These are phyloP conservation scores for Solanum pinnatisectum DNA, from an alignment of 257 asterid genomes.

Conservation along the genomic window DNA sequence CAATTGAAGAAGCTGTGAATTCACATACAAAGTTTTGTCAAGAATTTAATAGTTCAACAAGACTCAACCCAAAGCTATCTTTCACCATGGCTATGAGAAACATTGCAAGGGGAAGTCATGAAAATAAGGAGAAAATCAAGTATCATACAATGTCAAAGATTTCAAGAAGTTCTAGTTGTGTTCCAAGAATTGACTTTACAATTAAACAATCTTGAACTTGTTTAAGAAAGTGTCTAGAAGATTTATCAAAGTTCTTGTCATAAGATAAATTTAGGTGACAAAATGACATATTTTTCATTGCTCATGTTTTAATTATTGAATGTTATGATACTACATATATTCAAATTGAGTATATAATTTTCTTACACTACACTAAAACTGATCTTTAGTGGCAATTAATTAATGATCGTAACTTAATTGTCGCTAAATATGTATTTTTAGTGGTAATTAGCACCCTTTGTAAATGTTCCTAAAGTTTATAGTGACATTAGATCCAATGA, in stretches of 20 bases:
- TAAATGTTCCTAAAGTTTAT: too few relatives aligned
- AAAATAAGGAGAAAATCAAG: slow-evolving; percentile 22
- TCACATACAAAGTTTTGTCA: slow-evolving; percentile 68
- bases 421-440: too few relatives aligned
- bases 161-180: slow-evolving; percentile 73
- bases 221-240: not conserved
- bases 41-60: slow-evolving; percentile 52
- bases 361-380: too few relatives aligned
- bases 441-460: too few relatives aligned
- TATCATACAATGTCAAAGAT: slow-evolving; percentile 22
- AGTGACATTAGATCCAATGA: too few relatives aligned
- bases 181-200: slow-evolving; percentile 19
- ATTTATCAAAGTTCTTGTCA: not conserved
- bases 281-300: not conserved
- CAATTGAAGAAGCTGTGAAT: slow-evolving; percentile 39
- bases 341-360: too few relatives aligned
- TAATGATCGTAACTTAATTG: too few relatives aligned
- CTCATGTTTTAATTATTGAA: not conserved
- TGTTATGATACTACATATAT: too few relatives aligned
- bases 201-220: not conserved
- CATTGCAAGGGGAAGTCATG: slow-evolving; percentile 55
- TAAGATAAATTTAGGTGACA: not conserved
- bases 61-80: slow-evolving; percentile 69
- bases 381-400: too few relatives aligned
- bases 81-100: slow-evolving; percentile 85